Evolutionary conservation across 192 early-diverging fungal species (phyloP), one percentile per base, ranked within the genome.

Genomic region (Tieghemiomyces parasiticus): DNA sequence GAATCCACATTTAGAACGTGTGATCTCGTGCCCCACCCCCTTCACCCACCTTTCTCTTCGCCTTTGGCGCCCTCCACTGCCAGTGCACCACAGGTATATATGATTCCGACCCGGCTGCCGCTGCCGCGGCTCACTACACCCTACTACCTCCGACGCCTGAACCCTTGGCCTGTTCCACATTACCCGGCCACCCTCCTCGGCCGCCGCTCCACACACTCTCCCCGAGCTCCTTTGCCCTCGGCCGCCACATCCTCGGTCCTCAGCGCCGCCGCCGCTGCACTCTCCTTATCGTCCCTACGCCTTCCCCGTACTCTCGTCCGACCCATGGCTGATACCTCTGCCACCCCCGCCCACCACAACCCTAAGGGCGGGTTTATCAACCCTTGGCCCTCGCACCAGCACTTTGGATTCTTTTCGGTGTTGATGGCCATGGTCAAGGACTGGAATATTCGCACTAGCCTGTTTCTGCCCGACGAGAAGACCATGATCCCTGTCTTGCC

Each of bases 361-460:
- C 62, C 65, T 42, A 66, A 68, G 34, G 75, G 77, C n/a, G 80
- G 81, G 4, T 87, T 87, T 50, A 49, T 59, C 1, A 87, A 85
- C 67, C 85, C 85, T 2, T 87, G 85, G 85, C 70, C 70, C 1
- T 64, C 51, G 33, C 29, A 45, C 54, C 46, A 45, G 35, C 62
- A 16, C 12, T 46, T 42, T 42, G 46, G 44, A 12, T 35, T 60
- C 28, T n/a, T 25, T n/a, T 26, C 29, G 24, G 44, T 46, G 1
- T 45, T 29, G 22, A 22, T 12, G 0, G 46, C 31, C 46, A 31
- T 58, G 64, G 62, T 60, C 38, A 32, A 22, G 46, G 54, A 65
- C 20, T 74, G 64, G 55, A 61, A 62, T 34, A 50, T 61, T 35
- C 63, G 61, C n/a, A 51, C 34, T 19, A 60, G 58, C 30, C 45